These are phyloP conservation scores for Tremella mesenterica DNA, from an alignment of 768 basidiomycete species.

Conservation along the genomic window DNA sequence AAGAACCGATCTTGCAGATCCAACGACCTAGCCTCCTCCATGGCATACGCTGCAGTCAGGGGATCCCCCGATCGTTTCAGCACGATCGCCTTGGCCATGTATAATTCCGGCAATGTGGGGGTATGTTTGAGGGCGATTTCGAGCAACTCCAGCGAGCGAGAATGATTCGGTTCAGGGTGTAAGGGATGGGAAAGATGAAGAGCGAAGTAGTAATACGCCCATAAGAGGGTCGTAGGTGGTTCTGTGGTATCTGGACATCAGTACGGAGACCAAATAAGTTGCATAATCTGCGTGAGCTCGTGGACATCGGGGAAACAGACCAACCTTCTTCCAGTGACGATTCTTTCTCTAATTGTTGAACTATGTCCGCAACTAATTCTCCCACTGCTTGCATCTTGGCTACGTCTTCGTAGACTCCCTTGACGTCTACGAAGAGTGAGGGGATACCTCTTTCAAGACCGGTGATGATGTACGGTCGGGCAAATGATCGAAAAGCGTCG, in stretches of 20 bases:
- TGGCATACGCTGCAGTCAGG: constrained; percentile 59
- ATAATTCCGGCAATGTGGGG: constrained; percentile 84
- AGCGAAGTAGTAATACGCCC: constrained; percentile 91
- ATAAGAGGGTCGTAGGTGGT: constrained; percentile 74
- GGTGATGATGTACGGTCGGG: constrained; percentile 58
- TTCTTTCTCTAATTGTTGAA: constrained; percentile 36
- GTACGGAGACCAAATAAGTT: background rate
- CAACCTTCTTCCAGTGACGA: constrained; percentile 21
- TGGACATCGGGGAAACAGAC: constrained; percentile 26
- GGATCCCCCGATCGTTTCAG: constrained; percentile 79
- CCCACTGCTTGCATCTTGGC: constrained; percentile 63
- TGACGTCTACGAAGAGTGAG: constrained; percentile 85
- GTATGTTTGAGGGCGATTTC: constrained; percentile 68
- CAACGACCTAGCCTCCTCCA: constrained; percentile 72
- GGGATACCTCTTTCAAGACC: constrained; percentile 79
- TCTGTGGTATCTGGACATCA: constrained; percentile 45
- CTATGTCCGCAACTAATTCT: constrained; percentile 57
- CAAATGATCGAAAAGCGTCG: constrained; percentile 60
- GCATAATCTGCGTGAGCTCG: too few relatives aligned
- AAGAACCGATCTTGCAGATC: constrained; percentile 93
- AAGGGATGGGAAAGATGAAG: constrained; percentile 56
- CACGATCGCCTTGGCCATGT: constrained; percentile 69
- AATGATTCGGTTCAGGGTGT: constrained; percentile 28
- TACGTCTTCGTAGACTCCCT: constrained; percentile 62
- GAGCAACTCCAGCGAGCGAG: constrained; percentile 49